Conservation (phyloP, 106 monocot genomes). For the Posidonia australis region DNA sequence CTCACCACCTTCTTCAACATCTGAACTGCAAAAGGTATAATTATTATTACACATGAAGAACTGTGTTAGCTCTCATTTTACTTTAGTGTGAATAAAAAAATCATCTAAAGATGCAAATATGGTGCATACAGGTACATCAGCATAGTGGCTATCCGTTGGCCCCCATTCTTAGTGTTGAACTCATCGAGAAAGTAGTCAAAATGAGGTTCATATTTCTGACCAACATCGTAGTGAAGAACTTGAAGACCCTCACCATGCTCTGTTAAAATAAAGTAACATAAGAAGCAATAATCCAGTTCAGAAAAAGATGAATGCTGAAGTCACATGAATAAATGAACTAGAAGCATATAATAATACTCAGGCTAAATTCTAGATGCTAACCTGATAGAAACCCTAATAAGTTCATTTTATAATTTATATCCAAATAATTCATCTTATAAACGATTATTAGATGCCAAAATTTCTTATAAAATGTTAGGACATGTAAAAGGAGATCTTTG, state of each 20-base stretch:
- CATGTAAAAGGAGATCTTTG: too few species aligned
- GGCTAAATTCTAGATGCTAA: neutral
- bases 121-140: slow-evolving; percentile 20
- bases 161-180: slow-evolving; percentile 19
- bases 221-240: slow-evolving; percentile 23
- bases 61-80: neutral
- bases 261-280: neutral
- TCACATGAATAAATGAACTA: neutral
- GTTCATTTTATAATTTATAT: too few species aligned
- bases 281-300: neutral
- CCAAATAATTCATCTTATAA: too few species aligned
- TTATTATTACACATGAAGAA: neutral
- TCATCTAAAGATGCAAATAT: neutral
- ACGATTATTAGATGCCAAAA: too few species aligned
- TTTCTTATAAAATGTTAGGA: too few species aligned
- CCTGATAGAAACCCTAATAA: neutral
- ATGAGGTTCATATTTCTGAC: slow-evolving; percentile 22
- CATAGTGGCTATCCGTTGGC: slow-evolving; percentile 14
- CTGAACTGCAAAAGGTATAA: slow-evolving; percentile 5
- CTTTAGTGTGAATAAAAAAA: neutral
- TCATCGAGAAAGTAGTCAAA: slow-evolving; percentile 19
- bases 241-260: slow-evolving; percentile 22
- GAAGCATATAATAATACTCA: neutral
- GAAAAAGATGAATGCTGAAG: neutral
- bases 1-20: slow-evolving; percentile 25